Evolutionary conservation across 805 yeast species (phyloP), one percentile per base, ranked within the genome.

Genomic region (Hermanozyma aechmeae): DNA sequence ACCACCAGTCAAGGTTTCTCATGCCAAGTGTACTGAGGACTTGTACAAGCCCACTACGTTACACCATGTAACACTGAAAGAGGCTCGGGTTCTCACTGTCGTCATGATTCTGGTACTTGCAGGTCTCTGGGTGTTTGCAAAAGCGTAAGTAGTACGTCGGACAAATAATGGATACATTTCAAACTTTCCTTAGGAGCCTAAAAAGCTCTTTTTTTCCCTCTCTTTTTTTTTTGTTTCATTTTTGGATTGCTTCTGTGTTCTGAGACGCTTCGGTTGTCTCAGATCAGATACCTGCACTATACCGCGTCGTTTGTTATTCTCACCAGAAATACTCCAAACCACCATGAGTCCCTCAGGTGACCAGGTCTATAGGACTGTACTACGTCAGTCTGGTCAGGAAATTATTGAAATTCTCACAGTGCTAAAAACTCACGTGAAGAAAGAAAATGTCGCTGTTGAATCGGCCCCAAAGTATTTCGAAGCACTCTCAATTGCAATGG

Each of bases 371-470:
- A 25, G 23, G 13, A 26, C 30, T 15, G 34, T 38, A 13, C 31
- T 39, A n/a, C n/a, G n/a, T n/a, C n/a, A n/a, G n/a, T n/a, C n/a
- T n/a, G n/a, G n/a, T n/a, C n/a, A n/a, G n/a, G n/a, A n/a, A n/a
- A n/a, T n/a, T 10, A 17, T 7, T 7, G 20, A 7, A 17, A 10
- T 35, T 5, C 46, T 61, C 4, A 35, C 40, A 11, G 55, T 56
- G 14, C 56, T 73, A 33, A 74, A 75, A 35, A 60, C 72, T 0
- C 72, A 64, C 38, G 71, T 75, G 33, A 75, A 75, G 37, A 53
- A 70, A 28, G 77, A 71, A 27, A 53, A 65, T 33, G 75, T 75
- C 19, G 68, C 72, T 30, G 39, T 72, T n/a, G 28, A 51, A 1
- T 58, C 62, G 28, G 76, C 70, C 4, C 70, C 71, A 9, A 45